These are phyloP conservation scores for Talaromyces adpressus DNA, from an alignment of 495 filamentous ascomycete species.

Conservation along the genomic window DNA sequence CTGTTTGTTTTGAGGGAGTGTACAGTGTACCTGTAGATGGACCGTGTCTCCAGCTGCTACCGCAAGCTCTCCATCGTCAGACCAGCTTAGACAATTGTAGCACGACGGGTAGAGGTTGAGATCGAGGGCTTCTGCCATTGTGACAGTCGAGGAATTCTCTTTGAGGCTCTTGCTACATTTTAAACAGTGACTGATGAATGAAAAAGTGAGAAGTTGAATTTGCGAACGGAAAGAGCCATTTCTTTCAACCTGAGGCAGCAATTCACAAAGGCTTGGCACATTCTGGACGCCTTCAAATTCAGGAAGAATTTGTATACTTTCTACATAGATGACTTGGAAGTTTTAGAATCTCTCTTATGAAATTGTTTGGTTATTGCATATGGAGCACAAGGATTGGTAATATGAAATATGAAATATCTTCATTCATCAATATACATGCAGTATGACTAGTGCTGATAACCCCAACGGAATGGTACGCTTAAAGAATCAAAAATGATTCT, in stretches of 20 bases:
- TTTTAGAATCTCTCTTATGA: not conserved
- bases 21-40: conserved; percentile 44
- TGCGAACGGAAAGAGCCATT: not conserved
- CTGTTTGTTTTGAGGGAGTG: not conserved
- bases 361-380: not conserved
- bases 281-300: not conserved
- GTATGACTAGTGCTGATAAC: not conserved
- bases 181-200: not conserved
- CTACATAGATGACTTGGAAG: not conserved
- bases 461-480: not conserved
- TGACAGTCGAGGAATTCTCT: not conserved
- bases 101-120: conserved; percentile 33
- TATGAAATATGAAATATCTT: not conserved
- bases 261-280: conserved; percentile 7
- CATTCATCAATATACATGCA: not conserved
- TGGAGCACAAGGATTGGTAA: not conserved
- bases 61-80: conserved; percentile 54
- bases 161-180: not conserved
- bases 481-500: not conserved
- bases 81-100: conserved; percentile 53
- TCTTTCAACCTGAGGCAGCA: conserved; percentile 3
- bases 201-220: not conserved
- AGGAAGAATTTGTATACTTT: not conserved
- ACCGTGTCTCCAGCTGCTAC: conserved; percentile 52
- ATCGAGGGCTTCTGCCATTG: conserved; percentile 29